phyloP scores from a whole-genome alignment of 345 rosid species.

The Camelina laxa region DNA sequence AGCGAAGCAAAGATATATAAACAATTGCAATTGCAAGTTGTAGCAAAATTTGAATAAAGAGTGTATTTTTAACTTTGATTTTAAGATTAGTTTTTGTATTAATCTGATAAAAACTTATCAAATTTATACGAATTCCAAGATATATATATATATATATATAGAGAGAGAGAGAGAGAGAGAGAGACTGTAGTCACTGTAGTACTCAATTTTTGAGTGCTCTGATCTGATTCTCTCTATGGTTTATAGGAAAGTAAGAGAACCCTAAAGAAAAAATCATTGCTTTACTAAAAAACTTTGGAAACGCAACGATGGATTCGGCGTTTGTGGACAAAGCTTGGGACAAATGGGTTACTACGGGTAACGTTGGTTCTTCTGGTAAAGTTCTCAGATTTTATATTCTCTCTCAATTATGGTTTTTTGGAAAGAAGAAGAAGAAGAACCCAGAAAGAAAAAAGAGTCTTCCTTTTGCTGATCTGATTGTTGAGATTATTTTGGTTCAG shows the following conservation, averaged over 20 bases:
- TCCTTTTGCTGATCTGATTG: conserved; percentile 22
- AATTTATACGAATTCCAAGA: background rate
- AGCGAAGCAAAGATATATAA: background rate
- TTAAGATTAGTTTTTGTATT: background rate
- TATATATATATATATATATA: too few species aligned
- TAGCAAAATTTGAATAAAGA: conserved; percentile 22
- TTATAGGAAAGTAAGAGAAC: background rate
- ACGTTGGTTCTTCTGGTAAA: conserved; percentile 64
- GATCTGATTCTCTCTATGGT: background rate
- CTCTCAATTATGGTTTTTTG: background rate
- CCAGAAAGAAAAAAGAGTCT: background rate
- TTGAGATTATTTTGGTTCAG: conserved; percentile 38
- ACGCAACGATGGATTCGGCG: conserved; percentile 64
- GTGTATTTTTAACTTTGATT: background rate
- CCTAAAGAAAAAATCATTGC: conserved; percentile 24
- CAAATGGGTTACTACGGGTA: conserved; percentile 67
- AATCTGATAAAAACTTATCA: background rate
- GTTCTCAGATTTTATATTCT: background rate
- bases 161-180: conserved; percentile 5
- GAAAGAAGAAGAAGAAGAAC: background rate
- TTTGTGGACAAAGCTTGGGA: conserved; percentile 71
- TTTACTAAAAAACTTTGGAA: background rate
- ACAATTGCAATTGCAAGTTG: conserved; percentile 5
- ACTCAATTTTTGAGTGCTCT: background rate
- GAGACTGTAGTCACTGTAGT: background rate